These are phyloP conservation scores for Piper betle DNA, from an alignment of 164 flowering plant species.

Conservation along the genomic window DNA sequence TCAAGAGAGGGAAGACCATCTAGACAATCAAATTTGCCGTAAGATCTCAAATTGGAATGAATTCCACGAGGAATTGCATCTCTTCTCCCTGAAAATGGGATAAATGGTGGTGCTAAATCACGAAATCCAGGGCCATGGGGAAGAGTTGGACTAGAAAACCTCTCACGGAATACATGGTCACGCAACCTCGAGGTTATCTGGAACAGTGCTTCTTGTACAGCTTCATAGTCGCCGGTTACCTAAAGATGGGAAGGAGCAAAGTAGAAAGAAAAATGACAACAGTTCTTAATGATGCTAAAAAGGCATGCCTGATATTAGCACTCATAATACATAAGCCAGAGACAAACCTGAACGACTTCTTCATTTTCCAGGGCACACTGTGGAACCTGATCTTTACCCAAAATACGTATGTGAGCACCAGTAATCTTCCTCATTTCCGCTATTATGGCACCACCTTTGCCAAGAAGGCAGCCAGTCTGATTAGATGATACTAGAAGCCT, in stretches of 20 bases:
- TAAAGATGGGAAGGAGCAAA: constrained; percentile 14
- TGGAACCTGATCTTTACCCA: too few species aligned
- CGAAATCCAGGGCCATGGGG: constrained; percentile 40
- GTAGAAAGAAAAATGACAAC: neutral
- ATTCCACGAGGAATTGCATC: constrained; percentile 62
- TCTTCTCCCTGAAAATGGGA: constrained; percentile 54
- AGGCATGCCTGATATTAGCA: neutral
- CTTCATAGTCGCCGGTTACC: constrained; percentile 76
- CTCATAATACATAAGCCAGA: constrained; percentile 14
- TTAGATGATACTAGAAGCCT: too few species aligned
- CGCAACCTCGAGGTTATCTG: constrained; percentile 69
- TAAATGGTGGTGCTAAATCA: constrained; percentile 51
- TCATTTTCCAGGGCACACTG: too few species aligned
- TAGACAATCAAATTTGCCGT: constrained; percentile 48
- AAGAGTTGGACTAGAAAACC: constrained; percentile 37
- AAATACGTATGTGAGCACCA: too few species aligned
- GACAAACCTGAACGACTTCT: constrained; percentile 64
- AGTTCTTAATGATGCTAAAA: constrained; percentile 71
- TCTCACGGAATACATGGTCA: constrained; percentile 60
- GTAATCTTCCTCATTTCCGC: too few species aligned
- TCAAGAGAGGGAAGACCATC: constrained; percentile 47
- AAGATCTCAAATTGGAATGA: constrained; percentile 81
- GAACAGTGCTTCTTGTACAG: constrained; percentile 80
- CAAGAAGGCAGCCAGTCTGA: too few species aligned
- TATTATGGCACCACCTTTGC: too few species aligned